Percentiles rank a stretch among this genome's conserved stretches.
Evolutionary conservation across 495 filamentous ascomycete species (phyloP).

Genomic region (Oleoguttula mirabilis): DNA sequence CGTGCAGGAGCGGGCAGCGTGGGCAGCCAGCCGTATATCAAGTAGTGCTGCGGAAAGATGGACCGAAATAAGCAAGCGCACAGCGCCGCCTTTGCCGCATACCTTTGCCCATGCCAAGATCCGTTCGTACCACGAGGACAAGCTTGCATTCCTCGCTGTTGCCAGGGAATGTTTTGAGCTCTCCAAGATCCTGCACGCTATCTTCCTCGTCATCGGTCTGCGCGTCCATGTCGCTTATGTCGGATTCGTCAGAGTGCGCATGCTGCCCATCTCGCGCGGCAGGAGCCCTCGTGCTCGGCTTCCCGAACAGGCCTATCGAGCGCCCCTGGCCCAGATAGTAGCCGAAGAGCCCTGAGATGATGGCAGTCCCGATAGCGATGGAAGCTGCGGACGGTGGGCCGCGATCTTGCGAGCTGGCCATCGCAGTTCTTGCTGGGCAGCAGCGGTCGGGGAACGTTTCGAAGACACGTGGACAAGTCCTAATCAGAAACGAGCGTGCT

Average conservation of each 20-base stretch:
- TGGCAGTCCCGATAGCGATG: conserved; percentile 30
- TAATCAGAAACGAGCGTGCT: too few species aligned
- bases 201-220: conserved; percentile 21
- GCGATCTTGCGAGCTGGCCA: conserved; percentile 22
- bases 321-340: conserved; percentile 34
- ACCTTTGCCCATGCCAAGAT: conserved; percentile 96
- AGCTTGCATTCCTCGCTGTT: conserved; percentile 78
- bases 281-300: conserved; percentile 8
- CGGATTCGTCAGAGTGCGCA: conserved; percentile 16
- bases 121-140: conserved; percentile 81
- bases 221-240: conserved; percentile 9
- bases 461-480: too few species aligned
- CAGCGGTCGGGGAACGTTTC: too few species aligned
- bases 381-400: conserved; percentile 27
- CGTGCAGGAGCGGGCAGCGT: too few species aligned
- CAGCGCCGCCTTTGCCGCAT: conserved; percentile 18
- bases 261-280: neutral
- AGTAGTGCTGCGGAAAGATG: neutral
- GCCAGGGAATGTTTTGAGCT: conserved; percentile 27
- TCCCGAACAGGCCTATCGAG: conserved; percentile 29
- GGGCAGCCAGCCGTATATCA: neutral
- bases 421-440: too few species aligned
- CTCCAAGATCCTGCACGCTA: conserved; percentile 20
- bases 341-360: conserved; percentile 29
- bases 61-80: conserved; percentile 3